Base-by-base conservation (phyloP, 1,284 basidiomycete genomes). In the Crepidotus sp. region DNA sequence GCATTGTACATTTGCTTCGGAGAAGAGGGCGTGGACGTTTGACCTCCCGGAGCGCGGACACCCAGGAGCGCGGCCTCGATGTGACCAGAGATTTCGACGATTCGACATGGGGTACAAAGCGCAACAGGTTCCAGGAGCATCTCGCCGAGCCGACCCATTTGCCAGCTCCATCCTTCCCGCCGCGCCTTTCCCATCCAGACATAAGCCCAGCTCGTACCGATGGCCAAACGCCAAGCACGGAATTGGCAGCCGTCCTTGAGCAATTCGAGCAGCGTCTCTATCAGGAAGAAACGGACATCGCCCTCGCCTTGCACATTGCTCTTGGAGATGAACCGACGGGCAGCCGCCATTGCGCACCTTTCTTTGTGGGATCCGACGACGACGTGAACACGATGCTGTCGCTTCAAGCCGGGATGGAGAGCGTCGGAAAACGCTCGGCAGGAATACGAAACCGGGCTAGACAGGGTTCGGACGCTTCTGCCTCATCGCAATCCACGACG, bases 231-330 rank as follows among this genome's bases (percentile, higher is more conserved):
- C 40, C 27, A 21, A 40, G 30, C 36, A 31, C 35, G 8, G 50
- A 46, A 25, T 38, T 51, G 36, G 40, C 46, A 7, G 11, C 18
- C 14, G 44, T 57, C 56, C 44, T 55, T 41, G 35, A 52, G 42
- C 57, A 35, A 53, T 60, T 58, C 40, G 53, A 54, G 36, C 40
- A 51, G 24, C 54, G 53, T 7, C 47, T 59, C 11, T 52, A 51
- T 11, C 41, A 48, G 9, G 59, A 61, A 49, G 71, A 56, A 65
- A 48, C 45, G 31, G 63, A 60, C 36, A 59, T 61, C 24, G 50
- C 56, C 13, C 48, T 55, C 45, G 56, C 60, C n/a, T 49, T 59
- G 17, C 47, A 45, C 37, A 49, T 57, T 24, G 59, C 58, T 15
- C 48, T 56, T 42, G 50, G 56, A 37, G 50, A 57, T 34, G 38